These are phyloP conservation scores for Pseudocercospora pini-densiflorae DNA, from an alignment of 2,329 filamentous ascomycete species.

Conservation along the genomic window DNA sequence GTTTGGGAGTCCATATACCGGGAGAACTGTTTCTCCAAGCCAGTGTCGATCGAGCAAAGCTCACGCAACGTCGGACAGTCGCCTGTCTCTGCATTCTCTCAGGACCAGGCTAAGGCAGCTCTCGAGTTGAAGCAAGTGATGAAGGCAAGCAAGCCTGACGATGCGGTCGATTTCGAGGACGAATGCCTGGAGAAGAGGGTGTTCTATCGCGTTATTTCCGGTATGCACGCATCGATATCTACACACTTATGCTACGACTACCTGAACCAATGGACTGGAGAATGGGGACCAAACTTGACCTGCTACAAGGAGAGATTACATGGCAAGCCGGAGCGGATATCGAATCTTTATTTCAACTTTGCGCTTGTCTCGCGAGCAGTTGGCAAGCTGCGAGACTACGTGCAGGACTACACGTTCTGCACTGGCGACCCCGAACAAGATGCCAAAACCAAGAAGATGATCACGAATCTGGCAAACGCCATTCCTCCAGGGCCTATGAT, in stretches of 20 bases:
- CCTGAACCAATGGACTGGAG: conserved; percentile 89
- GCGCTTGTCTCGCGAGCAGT: conserved; percentile 91
- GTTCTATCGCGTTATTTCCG: conserved; percentile 92
- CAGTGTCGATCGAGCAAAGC: conserved; percentile 35
- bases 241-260: conserved; percentile 96
- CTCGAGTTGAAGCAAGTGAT: conserved; percentile 66
- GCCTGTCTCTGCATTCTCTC: conserved; percentile 44
- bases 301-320: conserved; percentile 92
- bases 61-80: conserved; percentile 29
- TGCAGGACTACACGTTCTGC: conserved; percentile 88
- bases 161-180: conserved; percentile 77
- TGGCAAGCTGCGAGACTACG: conserved; percentile 82
- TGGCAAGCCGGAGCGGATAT: conserved; percentile 83
- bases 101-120: conserved; percentile 58
- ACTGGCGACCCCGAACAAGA: conserved; percentile 83
- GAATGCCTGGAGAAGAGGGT: conserved; percentile 98
- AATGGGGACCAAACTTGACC: conserved; percentile 87
- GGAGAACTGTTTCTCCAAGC: conserved; percentile 86
- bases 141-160: conserved; percentile 63
- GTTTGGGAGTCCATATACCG: conserved; percentile 97
- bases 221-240: conserved; percentile 98
- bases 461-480: conserved; percentile 73
- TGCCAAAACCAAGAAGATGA: conserved; percentile 75
- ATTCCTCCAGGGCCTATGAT: conserved; percentile 73
- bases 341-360: conserved; percentile 99